A percentile compares a stretch with the other conserved stretches of the same genome.
Evolutionary conservation across 805 yeast genomes (phyloP).

Genomic region (Brettanomyces sp.): DNA sequence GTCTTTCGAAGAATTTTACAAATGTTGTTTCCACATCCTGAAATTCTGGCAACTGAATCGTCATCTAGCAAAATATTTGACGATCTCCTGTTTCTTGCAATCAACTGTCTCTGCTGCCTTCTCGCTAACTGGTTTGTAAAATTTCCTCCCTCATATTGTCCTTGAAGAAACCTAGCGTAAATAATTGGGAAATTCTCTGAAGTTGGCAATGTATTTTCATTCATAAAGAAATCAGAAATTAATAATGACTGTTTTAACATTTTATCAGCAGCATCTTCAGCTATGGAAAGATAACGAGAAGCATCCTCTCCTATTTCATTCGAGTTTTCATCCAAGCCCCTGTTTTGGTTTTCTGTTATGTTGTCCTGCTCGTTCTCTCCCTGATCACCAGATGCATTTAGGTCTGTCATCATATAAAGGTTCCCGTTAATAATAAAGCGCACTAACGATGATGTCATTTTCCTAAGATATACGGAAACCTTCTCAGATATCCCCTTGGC

Average conservation of each 20-base stretch:
- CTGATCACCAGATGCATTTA: background rate
- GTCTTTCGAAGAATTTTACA: conserved; percentile 32
- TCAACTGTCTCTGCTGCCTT: conserved; percentile 25
- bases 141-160: conserved; percentile 68
- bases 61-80: conserved; percentile 41
- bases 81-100: conserved; percentile 8
- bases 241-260: conserved; percentile 9
- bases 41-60: conserved; percentile 33
- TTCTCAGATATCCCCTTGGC: conserved; percentile 36
- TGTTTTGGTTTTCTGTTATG: background rate
- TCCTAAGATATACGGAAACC: conserved; percentile 40
- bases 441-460: conserved; percentile 45
- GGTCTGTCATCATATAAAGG: conserved; percentile 35
- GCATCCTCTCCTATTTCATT: background rate
- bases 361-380: background rate
- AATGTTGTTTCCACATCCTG: conserved; percentile 29
- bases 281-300: conserved; percentile 12
- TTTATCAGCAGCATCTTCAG: conserved; percentile 15
- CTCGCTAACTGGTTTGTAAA: conserved; percentile 62
- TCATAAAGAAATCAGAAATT: conserved; percentile 8
- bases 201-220: conserved; percentile 3
- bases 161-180: conserved; percentile 58
- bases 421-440: conserved; percentile 59
- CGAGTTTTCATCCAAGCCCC: background rate
- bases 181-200: conserved; percentile 44